These are phyloP conservation scores for Hawksworthiomyces lignivorus DNA, from an alignment of 2,329 filamentous ascomycete genomes.

Conservation along the genomic window DNA sequence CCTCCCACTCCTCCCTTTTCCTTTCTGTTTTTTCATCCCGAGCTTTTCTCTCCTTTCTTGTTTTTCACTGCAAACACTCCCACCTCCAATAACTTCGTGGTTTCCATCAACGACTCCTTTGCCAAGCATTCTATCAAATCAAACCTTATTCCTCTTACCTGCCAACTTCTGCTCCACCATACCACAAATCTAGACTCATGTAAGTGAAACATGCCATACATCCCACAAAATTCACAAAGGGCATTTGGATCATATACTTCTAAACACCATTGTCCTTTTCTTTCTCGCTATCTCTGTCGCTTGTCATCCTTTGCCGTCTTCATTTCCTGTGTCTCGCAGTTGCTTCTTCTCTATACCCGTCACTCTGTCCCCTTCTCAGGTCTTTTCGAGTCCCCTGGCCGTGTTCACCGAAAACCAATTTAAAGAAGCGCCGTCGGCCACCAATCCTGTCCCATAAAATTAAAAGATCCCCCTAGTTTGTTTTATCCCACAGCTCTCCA, in stretches of 20 bases:
- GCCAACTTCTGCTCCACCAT: too few species aligned
- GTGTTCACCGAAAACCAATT: constrained; percentile 8
- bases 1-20: too few species aligned
- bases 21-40: too few species aligned
- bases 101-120: too few species aligned
- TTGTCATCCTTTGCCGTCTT: not conserved
- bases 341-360: not conserved
- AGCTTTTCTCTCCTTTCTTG: not conserved
- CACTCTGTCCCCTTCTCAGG: not conserved
- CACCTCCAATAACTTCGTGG: not conserved
- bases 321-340: not conserved
- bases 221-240: too few species aligned
- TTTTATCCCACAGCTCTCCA: not conserved
- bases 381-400: not conserved
- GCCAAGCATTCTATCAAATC: too few species aligned
- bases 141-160: too few species aligned
- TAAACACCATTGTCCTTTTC: too few species aligned
- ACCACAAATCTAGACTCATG: too few species aligned
- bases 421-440: constrained; percentile 3
- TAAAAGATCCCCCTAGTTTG: constrained; percentile 9
- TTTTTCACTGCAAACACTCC: not conserved
- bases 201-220: too few species aligned
- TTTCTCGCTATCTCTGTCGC: not conserved
- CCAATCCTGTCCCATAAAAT: constrained; percentile 10
- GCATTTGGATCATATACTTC: too few species aligned